Base-by-base conservation (phyloP, 306 rosid genomes). In the Sphenostylis stenocarpa region DNA sequence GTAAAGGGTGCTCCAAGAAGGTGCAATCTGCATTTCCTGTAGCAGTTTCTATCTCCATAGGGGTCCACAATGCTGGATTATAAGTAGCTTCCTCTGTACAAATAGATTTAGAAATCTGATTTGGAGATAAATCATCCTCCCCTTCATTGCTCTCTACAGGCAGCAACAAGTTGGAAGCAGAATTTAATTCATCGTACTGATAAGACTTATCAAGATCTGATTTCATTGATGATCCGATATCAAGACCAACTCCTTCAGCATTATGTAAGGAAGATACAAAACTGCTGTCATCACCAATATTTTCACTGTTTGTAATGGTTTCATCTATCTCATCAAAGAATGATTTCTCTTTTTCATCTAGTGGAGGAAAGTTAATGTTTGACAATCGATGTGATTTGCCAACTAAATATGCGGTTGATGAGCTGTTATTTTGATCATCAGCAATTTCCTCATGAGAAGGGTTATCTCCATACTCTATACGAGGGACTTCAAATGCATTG, bases 21-120 rank as follows among this genome's bases (percentile, higher is more conserved):
- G 88, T 83, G 86, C 86, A 77, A 41, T 85, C 88, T 16, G 79
- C 80, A 86, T 89, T 89, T 84, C 97, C 99, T 34, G 97, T 89
- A 28, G 97, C 99, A 39, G 85, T 86, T 87, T 87, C 86, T 84
- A 89, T 90, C 31, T 92, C 97, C 86, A 71, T 62, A 3, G 99
- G 91, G 80, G 94, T 91, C 99, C 97, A 95, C 16, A 80, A 77
- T 24, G 97, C 82, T 67, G 91, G 95, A 78, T 88, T 82, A 80
- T 90, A 85, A 44, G 60, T 21, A 49, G 71, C 10, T 62, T 43
- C 28, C 77, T 73, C 87, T 38, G 81, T 68, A 66, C 63, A 77
- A 64, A 63, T 16, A 79, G 85, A 44, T 47, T 68, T 72, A 3
- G 79, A 76, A 73, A 68, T 72, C 70, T 69, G 69, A 48, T 49